Evolutionary conservation across 768 basidiomycete species (phyloP).

Genomic region (Tremella fuciformis): DNA sequence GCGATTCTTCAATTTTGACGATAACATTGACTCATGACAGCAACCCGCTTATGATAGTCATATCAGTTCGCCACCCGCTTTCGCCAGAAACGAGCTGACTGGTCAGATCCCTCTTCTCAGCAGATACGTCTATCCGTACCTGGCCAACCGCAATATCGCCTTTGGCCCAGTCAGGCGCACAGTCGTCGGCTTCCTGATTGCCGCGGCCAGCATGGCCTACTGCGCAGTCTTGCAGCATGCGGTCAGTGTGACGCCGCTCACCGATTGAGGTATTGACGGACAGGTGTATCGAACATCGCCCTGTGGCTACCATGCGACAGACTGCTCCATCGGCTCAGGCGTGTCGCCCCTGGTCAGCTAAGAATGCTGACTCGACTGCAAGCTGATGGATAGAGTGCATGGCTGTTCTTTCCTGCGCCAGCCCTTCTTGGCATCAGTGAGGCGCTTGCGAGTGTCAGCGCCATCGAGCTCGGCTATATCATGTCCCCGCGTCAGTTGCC

Average conservation of each 20-base stretch:
- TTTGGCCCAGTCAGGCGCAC: constrained; percentile 23
- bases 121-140: constrained; percentile 41
- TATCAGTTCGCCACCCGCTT: constrained; percentile 9
- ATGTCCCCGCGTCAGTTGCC: constrained; percentile 21
- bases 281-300: constrained; percentile 41
- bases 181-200: constrained; percentile 19
- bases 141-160: constrained; percentile 19
- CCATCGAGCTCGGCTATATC: constrained; percentile 41
- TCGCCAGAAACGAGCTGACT: not conserved
- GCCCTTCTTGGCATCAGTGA: constrained; percentile 24
- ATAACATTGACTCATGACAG: not conserved
- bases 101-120: constrained; percentile 21
- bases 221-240: constrained; percentile 17
- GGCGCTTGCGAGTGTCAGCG: constrained; percentile 37
- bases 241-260: constrained; percentile 24
- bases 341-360: constrained; percentile 29
- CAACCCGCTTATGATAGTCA: constrained; percentile 47
- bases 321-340: constrained; percentile 23
- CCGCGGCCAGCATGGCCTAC: constrained; percentile 17
- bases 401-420: constrained; percentile 31
- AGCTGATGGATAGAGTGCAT: constrained; percentile 25
- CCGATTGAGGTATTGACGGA: constrained; percentile 10
- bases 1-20: constrained; percentile 1
- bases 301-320: constrained; percentile 49
- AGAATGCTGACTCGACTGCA: constrained; percentile 2